These are phyloP conservation scores for Nicotiana otophora DNA, from an alignment of 257 asterid species.

Conservation along the genomic window DNA sequence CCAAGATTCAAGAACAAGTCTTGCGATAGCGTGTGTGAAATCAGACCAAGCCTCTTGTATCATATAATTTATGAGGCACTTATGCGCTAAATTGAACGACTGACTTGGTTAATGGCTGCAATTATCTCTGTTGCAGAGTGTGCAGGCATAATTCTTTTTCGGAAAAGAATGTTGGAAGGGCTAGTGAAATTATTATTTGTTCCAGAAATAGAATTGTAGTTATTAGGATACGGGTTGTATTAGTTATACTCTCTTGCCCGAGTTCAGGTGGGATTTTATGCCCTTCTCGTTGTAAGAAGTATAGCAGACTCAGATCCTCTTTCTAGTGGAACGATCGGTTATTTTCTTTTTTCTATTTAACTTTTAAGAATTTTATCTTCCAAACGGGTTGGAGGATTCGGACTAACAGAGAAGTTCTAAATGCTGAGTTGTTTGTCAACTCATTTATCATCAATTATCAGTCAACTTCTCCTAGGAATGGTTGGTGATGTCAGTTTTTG, in stretches of 20 bases:
- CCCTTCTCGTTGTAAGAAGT: neutral
- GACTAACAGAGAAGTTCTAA: neutral
- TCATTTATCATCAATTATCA: neutral
- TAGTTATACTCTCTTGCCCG: slow-evolving; percentile 17
- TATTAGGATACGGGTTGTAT: slow-evolving; percentile 24
- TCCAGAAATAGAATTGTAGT: slow-evolving; percentile 28
- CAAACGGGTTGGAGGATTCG: neutral
- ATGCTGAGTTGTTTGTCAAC: neutral
- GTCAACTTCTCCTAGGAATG: neutral
- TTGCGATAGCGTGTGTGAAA: slow-evolving; percentile 14
- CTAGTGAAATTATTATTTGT: slow-evolving; percentile 24
- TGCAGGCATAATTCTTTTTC: slow-evolving; percentile 22
- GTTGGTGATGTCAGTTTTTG: neutral
- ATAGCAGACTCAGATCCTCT: neutral
- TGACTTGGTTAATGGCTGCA: slow-evolving; percentile 22
- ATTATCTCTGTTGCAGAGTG: slow-evolving; percentile 18
- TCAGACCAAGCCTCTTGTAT: slow-evolving; percentile 34
- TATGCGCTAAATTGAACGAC: slow-evolving; percentile 10
- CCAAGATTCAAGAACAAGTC: neutral
- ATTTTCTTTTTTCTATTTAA: neutral
- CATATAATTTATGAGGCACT: slow-evolving; percentile 35
- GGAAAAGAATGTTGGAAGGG: slow-evolving; percentile 18
- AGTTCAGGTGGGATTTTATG: slow-evolving; percentile 7
- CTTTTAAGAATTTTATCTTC: neutral
- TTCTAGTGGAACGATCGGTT: neutral